Evolutionary conservation across 495 filamentous ascomycete genomes (phyloP), one percentile per base, ranked within the genome.

Genomic region (Pyrenula massariospora): DNA sequence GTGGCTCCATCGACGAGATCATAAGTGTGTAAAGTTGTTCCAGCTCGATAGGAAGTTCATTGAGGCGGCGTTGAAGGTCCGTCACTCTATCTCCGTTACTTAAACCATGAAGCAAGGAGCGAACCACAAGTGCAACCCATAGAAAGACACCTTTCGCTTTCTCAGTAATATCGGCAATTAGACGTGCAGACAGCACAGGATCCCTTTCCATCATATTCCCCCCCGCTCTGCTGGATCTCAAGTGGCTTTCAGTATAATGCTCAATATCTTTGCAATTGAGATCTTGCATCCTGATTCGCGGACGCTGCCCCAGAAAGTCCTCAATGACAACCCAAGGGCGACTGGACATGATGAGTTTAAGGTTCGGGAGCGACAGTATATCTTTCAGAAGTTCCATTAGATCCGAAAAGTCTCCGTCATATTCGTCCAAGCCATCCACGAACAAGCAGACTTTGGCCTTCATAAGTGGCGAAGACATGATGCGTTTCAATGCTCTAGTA

Each of bases 341-440:
- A 58, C 78, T 81, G 12, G 78, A 76, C 2, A 77, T 56, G 56
- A 77, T 80, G 5, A 73, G 12, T 54, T 79, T 80, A 48, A 78
- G 55, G 56, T 72, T 59, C 0, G 53, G 10, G 12, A 50, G 56
- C 3, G n/a, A 20, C 5, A 15, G 8, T 8, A 42, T 5, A 15
- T n/a, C 19, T 24, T 61, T 8, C 12, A 70, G 24, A 0, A 65
- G 15, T 1, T 64, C 50, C 12, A 71, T 52, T 3, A 71, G 54
- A 3, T 66, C 63, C 2, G 20, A 22, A 54, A 62, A 50, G 10
- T 68, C 53, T 0, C 56, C 59, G 12, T 54, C 63, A 51, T 51
- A 73, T 52, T 78, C 74, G 52, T 76, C 75, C 0, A 77, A 59
- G 2, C 73, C 73, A 57, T 78, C 77, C 22, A 80, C 66, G 52